These are phyloP conservation scores for Circinella minor DNA, from an alignment of 371 early-diverging fungal species.

Conservation along the genomic window DNA sequence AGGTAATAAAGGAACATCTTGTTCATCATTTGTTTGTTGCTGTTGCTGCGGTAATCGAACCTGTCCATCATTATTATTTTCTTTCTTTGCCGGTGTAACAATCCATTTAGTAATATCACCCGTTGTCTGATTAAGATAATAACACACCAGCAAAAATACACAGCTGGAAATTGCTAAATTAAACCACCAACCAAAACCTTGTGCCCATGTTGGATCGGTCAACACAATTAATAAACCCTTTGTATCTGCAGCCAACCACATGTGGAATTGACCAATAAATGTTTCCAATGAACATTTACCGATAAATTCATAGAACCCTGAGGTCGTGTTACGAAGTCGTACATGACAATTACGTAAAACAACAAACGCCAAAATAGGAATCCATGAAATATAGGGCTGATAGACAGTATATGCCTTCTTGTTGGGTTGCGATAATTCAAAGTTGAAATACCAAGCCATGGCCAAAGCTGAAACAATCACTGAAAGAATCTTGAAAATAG, in stretches of 20 bases:
- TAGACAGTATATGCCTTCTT: constrained; percentile 58
- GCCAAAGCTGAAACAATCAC: constrained; percentile 38
- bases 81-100: constrained; percentile 19
- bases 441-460: constrained; percentile 51
- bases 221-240: constrained; percentile 63
- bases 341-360: constrained; percentile 69
- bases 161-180: constrained; percentile 55
- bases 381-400: constrained; percentile 70
- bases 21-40: constrained; percentile 17
- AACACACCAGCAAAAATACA: constrained; percentile 62
- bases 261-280: constrained; percentile 81
- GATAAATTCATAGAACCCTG: constrained; percentile 59
- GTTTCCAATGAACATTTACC: constrained; percentile 77
- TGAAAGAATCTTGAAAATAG: constrained; percentile 26
- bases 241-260: constrained; percentile 79
- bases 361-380: constrained; percentile 66
- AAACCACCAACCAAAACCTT: constrained; percentile 57
- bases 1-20: constrained; percentile 33
- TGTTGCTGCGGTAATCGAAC: constrained; percentile 5
- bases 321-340: constrained; percentile 51
- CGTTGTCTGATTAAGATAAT: constrained; percentile 57
- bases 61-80: not conserved
- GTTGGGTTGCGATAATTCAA: constrained; percentile 43
- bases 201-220: constrained; percentile 34
- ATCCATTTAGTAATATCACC: constrained; percentile 54